These are phyloP conservation scores for Begonia fuchsioides DNA, from an alignment of 306 rosid genomes.

Conservation along the genomic window DNA sequence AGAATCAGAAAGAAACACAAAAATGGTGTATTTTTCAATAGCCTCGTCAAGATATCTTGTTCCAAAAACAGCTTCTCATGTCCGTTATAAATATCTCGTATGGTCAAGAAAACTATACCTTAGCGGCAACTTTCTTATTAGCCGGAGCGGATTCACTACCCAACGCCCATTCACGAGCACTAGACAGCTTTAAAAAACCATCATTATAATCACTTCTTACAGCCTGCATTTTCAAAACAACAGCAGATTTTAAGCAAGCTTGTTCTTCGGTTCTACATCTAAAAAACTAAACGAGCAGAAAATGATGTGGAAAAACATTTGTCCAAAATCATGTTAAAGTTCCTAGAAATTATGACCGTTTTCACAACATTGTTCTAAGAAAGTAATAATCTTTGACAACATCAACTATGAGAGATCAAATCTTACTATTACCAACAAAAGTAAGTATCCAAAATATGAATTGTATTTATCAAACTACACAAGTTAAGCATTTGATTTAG, in stretches of 20 bases:
- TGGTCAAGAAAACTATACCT: conserved; percentile 23
- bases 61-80: too few relatives aligned
- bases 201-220: conserved; percentile 21
- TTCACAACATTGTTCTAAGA: too few relatives aligned
- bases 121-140: conserved; percentile 46
- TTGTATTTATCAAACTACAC: too few relatives aligned
- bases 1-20: too few relatives aligned
- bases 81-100: background rate
- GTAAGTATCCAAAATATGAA: too few relatives aligned
- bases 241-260: background rate
- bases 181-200: conserved; percentile 68
- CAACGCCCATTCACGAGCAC: conserved; percentile 52
- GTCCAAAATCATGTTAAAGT: background rate
- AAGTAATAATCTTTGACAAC: too few relatives aligned
- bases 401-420: too few relatives aligned
- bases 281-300: background rate
- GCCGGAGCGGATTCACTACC: conserved; percentile 57
- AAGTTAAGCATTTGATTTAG: background rate
- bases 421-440: too few relatives aligned
- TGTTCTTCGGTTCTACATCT: too few relatives aligned
- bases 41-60: too few relatives aligned
- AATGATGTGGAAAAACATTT: background rate
- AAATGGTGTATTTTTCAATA: too few relatives aligned
- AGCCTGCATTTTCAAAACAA: conserved; percentile 26
- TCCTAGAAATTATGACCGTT: too few relatives aligned